These are phyloP conservation scores for Climacium dendroides DNA, from an alignment of 225 moss, liverwort and hornwort species.

Conservation along the genomic window DNA sequence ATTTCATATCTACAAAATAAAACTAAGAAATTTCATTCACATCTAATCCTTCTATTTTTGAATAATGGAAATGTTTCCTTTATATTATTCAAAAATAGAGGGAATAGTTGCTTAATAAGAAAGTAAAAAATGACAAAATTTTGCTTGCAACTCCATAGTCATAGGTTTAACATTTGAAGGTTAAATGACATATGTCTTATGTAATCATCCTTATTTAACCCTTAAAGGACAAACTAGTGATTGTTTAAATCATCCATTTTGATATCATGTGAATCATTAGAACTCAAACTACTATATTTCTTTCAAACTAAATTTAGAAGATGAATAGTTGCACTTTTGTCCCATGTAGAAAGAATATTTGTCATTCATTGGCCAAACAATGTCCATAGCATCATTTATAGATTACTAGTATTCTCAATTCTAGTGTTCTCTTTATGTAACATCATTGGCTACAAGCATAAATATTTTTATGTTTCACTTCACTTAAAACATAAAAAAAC, in stretches of 20 bases:
- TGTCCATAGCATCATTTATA: too few relatives aligned
- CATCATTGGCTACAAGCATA: neutral
- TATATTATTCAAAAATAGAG: too few relatives aligned
- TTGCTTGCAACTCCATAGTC: neutral
- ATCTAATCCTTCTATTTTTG: too few relatives aligned
- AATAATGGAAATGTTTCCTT: too few relatives aligned
- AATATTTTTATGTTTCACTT: neutral
- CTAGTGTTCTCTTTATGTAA: neutral
- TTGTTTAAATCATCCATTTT: too few relatives aligned
- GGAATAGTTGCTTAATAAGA: neutral
- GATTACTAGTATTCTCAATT: neutral
- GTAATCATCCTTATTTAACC: neutral
- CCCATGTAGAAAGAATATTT: too few relatives aligned
- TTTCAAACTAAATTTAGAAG: too few relatives aligned
- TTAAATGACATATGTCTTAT: neutral
- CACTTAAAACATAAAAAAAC: neutral
- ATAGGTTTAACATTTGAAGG: neutral
- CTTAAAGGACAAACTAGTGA: too few relatives aligned
- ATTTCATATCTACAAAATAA: fast-evolving
- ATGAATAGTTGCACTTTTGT: too few relatives aligned
- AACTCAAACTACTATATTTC: too few relatives aligned
- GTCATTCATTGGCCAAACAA: too few relatives aligned
- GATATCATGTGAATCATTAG: too few relatives aligned
- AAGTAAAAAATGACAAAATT: neutral
- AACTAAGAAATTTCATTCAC: neutral